Conservation (phyloP, 106 monocot genomes). For the Dioscorea dumetorum region DNA sequence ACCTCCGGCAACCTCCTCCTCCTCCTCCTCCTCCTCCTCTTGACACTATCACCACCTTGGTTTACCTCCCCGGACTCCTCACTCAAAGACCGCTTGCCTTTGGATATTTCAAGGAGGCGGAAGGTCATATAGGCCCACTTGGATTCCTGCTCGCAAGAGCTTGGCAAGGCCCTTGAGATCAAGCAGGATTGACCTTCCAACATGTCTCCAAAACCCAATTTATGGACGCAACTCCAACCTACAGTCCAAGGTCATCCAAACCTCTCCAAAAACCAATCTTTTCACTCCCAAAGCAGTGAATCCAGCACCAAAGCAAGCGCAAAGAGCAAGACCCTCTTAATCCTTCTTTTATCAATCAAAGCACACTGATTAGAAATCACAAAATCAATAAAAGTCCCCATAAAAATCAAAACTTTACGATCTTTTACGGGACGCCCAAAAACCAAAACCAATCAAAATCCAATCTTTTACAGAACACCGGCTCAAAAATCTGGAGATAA, state of each 20-base stretch:
- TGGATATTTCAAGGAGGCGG: conserved; percentile 11
- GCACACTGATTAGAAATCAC: background rate
- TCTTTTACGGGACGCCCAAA: background rate
- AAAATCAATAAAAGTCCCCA: background rate
- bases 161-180: conserved; percentile 24
- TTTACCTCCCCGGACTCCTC: conserved; percentile 2
- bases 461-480: background rate
- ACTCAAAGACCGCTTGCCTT: background rate
- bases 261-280: background rate
- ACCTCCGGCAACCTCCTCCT: background rate
- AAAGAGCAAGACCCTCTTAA: no score
- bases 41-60: background rate
- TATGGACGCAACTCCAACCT: background rate
- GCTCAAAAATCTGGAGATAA: background rate
- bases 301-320: background rate
- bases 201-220: conserved; percentile 15
- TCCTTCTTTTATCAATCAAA: background rate
- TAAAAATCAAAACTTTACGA: background rate
- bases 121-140: conserved; percentile 23
- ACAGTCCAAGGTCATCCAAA: background rate
- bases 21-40: background rate
- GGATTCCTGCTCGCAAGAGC: conserved; percentile 29
- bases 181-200: conserved; percentile 28
- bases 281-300: background rate
- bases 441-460: background rate